Conservation (phyloP, 768 basidiomycete genomes). For the Inosperma sp. region DNA sequence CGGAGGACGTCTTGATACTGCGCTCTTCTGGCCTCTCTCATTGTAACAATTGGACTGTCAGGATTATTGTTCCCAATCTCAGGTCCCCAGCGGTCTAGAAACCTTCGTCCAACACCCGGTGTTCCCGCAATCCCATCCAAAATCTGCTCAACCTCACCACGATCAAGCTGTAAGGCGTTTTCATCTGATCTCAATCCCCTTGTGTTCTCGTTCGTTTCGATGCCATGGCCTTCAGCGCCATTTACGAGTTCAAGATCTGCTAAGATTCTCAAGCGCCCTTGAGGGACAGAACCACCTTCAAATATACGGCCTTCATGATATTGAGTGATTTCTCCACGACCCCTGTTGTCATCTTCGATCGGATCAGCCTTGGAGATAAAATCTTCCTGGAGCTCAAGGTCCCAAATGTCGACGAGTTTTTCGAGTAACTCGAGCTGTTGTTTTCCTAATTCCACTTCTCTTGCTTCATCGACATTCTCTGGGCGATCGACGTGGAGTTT, state of each 20-base stretch:
- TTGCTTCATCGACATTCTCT: constrained; percentile 31
- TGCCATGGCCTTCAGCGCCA: no score
- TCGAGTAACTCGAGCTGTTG: constrained; percentile 33
- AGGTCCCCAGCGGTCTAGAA: constrained; percentile 9
- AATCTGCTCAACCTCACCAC: constrained; percentile 2
- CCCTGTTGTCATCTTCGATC: background rate
- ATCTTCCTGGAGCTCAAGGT: constrained; percentile 3
- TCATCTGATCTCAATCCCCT: background rate
- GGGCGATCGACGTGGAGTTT: constrained; percentile 61
- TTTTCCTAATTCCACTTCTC: constrained; percentile 16
- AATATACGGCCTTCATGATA: no score
- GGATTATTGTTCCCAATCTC: background rate
- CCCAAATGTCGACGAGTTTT: constrained; percentile 22
- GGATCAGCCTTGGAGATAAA: background rate
- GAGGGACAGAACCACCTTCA: no score
- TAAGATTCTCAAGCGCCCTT: no score
- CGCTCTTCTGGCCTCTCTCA: constrained; percentile 39
- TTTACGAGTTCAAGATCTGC: no score
- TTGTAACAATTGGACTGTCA: constrained; percentile 6
- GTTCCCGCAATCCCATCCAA: constrained; percentile 11
- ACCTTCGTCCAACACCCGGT: constrained; percentile 7
- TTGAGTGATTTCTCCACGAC: background rate
- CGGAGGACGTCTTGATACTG: constrained; percentile 35
- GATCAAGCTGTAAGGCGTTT: background rate
- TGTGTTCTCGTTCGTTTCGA: background rate